Base-by-base conservation (phyloP, 805 yeast species). In the Hanseniaspora lindneri region DNA sequence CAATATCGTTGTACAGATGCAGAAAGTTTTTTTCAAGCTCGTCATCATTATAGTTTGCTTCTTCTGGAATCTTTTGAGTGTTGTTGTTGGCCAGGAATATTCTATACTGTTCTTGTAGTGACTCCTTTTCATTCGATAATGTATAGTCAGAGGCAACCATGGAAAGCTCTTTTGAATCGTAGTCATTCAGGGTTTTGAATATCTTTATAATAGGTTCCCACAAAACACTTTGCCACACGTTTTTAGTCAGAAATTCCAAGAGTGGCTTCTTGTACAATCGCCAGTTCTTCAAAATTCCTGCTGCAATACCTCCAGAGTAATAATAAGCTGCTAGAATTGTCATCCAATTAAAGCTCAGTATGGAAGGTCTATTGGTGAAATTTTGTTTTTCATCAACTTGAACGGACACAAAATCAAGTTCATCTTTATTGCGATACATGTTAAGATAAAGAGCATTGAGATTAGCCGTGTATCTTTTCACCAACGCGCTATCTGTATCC, bases 41-140 rank as follows among this genome's bases (percentile, higher is more conserved):
- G 58, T 92, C 87, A 24, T 62, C 57, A 3, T 55, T 21, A 30
- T n/a, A 16, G 14, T 19, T 28, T 8, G 49, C 35, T 27, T 37
- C 11, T 27, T 24, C 36, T 28, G 19, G n/a, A 9, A 10, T 21
- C 44, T 51, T 51, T 27, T 51, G 41, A 2, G 54, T 46, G 37
- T 58, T 58, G 13, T 61, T 62, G 5, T 53, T 52, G 10, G 60
- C 56, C 41, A 54, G 56, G 28, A 44, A 69, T 1, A 95, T 82
- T 40, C 77, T 76, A 54, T 86, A 66, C 56, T 88, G 96, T 0
- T 92, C 76, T 32, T 74, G 72, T 16, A 92, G 68, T 1, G 95
- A 81, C 48, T 83, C 81, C 59, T 82, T 81, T 3, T 89, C 77
- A 64, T 84, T 78, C 20, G 87, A 74, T 0, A 95, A 82, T 51